These are phyloP conservation scores for Pseudocohnilembus persalinus DNA, from an alignment of 169 alveolate genomes.

Conservation along the genomic window DNA sequence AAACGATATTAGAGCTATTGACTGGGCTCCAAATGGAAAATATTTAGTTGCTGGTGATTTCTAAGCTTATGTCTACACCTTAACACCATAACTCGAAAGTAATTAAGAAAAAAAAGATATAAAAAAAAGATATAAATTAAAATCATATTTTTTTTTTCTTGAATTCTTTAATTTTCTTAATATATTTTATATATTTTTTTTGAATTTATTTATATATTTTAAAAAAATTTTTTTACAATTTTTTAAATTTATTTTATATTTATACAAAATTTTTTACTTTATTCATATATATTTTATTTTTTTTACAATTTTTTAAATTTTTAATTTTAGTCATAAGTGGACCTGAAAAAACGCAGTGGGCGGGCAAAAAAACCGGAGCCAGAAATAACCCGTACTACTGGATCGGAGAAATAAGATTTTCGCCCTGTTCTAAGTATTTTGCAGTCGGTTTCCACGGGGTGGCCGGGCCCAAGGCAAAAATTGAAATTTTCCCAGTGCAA, in stretches of 20 bases:
- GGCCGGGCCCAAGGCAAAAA: constrained; percentile 41
- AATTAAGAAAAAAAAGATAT: too few species aligned
- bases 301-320: too few species aligned
- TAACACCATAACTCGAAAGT: constrained; percentile 46
- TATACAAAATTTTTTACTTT: too few species aligned
- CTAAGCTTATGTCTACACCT: constrained; percentile 64
- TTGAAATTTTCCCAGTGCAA: constrained; percentile 57
- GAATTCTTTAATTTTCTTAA: too few species aligned
- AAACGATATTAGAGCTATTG: constrained; percentile 80
- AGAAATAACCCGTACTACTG: constrained; percentile 58
- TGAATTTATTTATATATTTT: too few species aligned
- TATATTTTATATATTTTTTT: too few species aligned
- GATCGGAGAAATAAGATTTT: constrained; percentile 83
- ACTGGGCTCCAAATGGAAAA: constrained; percentile 83
- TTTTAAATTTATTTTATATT: too few species aligned
- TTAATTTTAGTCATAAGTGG: constrained; percentile 45
- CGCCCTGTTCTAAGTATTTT: constrained; percentile 66
- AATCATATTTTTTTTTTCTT: too few species aligned
- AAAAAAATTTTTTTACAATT: too few species aligned
- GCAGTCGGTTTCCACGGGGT: constrained; percentile 90
- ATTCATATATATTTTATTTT: too few species aligned
- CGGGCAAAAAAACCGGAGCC: constrained; percentile 45
- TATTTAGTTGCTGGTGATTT: constrained; percentile 77
- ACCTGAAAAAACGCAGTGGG: constrained; percentile 58
- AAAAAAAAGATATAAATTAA: too few species aligned